phyloP scores from a whole-genome alignment of 768 basidiomycete genomes.

The Tulasnella sp. region DNA sequence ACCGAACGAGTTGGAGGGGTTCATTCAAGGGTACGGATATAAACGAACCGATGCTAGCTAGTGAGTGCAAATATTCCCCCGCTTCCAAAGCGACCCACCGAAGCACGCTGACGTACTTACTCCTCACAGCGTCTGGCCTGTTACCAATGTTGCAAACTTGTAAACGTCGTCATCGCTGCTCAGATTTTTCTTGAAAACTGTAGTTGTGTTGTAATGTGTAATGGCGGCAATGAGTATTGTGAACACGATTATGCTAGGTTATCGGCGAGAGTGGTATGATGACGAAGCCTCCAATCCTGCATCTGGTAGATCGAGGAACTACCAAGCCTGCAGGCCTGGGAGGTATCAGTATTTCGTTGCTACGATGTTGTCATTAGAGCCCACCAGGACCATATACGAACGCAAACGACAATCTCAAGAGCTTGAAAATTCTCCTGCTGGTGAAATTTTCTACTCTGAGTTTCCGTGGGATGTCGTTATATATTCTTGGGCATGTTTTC shows the following conservation, averaged over 20 bases:
- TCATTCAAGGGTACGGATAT: slow-evolving; percentile 70
- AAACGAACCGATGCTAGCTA: slow-evolving; percentile 59
- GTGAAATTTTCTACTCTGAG: no score
- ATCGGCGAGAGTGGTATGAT: background rate
- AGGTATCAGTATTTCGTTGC: no score
- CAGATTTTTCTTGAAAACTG: background rate
- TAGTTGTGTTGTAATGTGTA: background rate
- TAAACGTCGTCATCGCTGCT: background rate
- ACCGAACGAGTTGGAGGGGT: slow-evolving; percentile 73
- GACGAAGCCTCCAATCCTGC: no score
- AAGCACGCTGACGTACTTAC: background rate
- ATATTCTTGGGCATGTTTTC: no score
- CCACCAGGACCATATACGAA: no score
- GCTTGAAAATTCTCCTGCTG: no score
- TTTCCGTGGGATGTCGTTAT: no score
- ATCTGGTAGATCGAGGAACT: no score
- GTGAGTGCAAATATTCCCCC: slow-evolving; percentile 44
- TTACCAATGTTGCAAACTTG: slow-evolving; percentile 39
- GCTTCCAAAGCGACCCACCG: background rate
- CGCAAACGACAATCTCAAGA: no score
- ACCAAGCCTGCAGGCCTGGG: no score
- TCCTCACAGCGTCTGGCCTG: slow-evolving; percentile 57
- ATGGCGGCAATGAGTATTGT: background rate
- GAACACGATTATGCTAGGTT: background rate
- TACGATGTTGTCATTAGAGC: no score